Evolutionary conservation across 169 alveolate species (phyloP), one percentile per base, ranked within the genome.

Genomic region (Plasmodium adleri): DNA sequence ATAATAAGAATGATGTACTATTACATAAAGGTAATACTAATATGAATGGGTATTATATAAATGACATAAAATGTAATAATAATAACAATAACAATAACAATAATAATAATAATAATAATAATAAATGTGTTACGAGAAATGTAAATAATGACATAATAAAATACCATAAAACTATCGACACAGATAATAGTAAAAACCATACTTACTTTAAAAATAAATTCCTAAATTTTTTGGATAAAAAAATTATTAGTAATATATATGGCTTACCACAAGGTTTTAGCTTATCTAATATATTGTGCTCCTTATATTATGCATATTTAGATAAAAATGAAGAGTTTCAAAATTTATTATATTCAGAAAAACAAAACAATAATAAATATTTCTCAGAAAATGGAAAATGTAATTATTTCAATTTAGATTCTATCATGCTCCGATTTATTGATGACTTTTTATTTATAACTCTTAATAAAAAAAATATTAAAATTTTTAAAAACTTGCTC

Each of bases 281-380:
- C 20, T 72, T 86, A 43, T 86, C 92, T 22, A 86, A 86, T 73
- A 86, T 86, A 3, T 24, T 86, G 13, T 86, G 92, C 5, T 70
- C 92, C 45, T 52, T 86, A 13, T 86, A 86, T 74, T 86, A 86
- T 32, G 92, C 86, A 22, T 72, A 86, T 32, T 66, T 86, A 43
- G 92, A 86, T 74, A 47, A 74, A 72, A 60, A 86, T 86, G 76
- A 59, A 24, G 88, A 86, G n/a, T 86, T 86, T 86, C 92, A 86
- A 86, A 86, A 86, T 15, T 39, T 86, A 45, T 72, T 83, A 15
- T 47, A 58, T 58, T 5, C 85, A 26, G 80, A 83, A 3, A 68
- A 70, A 26, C 17, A 15, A 20, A 54, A 52, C 28, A 49, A 20
- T 17, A 9, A n/a, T n/a, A 15, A 52, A 50, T 54, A n/a, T n/a